Base-by-base conservation (phyloP, 148 eudicot species). In the Amaranthus cruentus region DNA sequence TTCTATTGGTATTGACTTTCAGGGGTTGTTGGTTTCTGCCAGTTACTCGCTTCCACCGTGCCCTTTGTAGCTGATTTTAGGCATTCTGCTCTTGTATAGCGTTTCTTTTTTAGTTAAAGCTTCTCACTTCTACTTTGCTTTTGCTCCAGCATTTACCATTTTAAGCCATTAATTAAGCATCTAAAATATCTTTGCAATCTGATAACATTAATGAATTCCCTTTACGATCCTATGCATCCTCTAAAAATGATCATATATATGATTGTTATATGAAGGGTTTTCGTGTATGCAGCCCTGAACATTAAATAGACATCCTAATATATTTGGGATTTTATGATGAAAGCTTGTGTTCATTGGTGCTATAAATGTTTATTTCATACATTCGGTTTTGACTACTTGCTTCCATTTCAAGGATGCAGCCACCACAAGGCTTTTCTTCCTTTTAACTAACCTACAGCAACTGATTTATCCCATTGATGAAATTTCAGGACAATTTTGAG, bases 401-500 rank as follows among this genome's bases (percentile, higher is more conserved):
- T 81, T 46, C 62, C 69, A 60, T 62, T 28, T 28, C 38, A 28
- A 28, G 38, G 38, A 28, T 28, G 38, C 38, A 28, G 38, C 38
- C 38, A 28, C 38, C 38, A 28, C 38, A 28, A 28, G 38, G 38
- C 38, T 28, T 28, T 28, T 28, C 38, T 28, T 28, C 38, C 38
- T 28, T 28, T 28, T 28, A 28, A 28, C 38, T 28, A 28, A 14
- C 4, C 44, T 60, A 18, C 44, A 7, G 38, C 0, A 5, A 66
- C 69, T 66, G 15, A 66, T 47, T 47, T n/a, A 14, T 49, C 7
- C 55, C 14, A 48, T 48, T 49, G 63, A 10, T 67, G 7, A 67
- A 69, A 43, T 73, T 76, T 65, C 93, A 94, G 98, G 96, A 90
- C 70, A 72, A 75, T 44, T 95, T 83, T 51, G 99, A 95, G 85